Evolutionary conservation across 257 asterid genomes (phyloP), one percentile per base, ranked within the genome.

Genomic region (Nyctanthes arbortristis): DNA sequence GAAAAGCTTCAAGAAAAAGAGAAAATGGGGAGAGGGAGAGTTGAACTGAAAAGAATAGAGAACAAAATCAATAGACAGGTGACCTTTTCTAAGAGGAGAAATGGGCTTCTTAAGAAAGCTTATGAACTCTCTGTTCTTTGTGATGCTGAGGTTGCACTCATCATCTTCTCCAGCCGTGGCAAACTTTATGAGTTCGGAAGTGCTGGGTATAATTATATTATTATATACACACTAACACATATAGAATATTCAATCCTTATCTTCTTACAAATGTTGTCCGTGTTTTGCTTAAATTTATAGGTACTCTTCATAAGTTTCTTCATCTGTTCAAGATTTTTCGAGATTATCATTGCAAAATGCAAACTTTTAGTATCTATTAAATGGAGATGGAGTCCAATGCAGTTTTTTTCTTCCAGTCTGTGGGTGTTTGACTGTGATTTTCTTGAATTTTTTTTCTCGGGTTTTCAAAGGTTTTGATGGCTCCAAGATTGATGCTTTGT

Each of bases 61-160:
- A 93, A 93, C 92, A 93, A 93, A 74, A 93, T 93, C 77, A 93
- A 93, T 80, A 84, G 98, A 55, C 98, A 93, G 68, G 98, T 93
- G 65, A 93, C 98, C 14, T 93, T 93, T 74, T 93, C 97, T 0
- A 93, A 90, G 88, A 77, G 98, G 63, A 85, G 98, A 78, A 90
- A 90, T 90, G 98, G 98, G 67, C 74, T 93, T 39, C 85, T 93
- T 30, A 93, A 93, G 89, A 93, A 93, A 82, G 98, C 98, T 52
- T 93, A 88, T 77, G 98, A 93, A 34, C 88, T 93, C 7, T 93
- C 98, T 58, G 97, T 93, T 16, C 96, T 93, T 6, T 93, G 98
- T 80, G 98, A 93, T 79, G 98, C 98, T 62, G 98, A 90, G 73
- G 89, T 93, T 16, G 98, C 93, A n/a, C 96, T 93, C 45, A 90